Evolutionary conservation across 1,139 yeast genomes (phyloP).

Genomic region (Yarrowia galli): DNA sequence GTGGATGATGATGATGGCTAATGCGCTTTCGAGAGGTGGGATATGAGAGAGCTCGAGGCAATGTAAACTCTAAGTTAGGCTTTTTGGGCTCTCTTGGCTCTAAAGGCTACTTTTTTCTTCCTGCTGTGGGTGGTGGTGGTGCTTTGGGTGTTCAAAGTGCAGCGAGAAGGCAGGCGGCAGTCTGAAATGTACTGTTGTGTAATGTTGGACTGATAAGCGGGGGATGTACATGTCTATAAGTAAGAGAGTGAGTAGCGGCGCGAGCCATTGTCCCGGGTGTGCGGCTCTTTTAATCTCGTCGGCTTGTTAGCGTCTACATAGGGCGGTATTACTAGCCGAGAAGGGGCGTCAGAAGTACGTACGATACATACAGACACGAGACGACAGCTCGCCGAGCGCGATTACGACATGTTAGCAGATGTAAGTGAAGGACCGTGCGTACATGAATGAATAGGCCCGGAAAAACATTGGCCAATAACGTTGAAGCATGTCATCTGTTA

Average conservation of each 20-base stretch:
- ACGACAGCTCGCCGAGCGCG: no score
- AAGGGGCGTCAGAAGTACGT: conserved; percentile 1
- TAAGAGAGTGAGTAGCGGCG: neutral
- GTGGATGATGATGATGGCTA: neutral
- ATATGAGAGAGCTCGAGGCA: conserved; percentile 12
- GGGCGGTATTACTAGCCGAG: conserved; percentile 16
- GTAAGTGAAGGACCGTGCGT: neutral
- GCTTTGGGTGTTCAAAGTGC: conserved; percentile 18
- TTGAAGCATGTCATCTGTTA: conserved; percentile 15
- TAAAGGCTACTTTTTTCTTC: neutral
- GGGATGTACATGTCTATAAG: conserved; percentile 29
- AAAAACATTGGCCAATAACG: conserved; percentile 24
- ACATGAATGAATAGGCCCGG: conserved; percentile 18
- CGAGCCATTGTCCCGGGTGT: conserved; percentile 11
- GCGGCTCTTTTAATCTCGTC: conserved; percentile 27
- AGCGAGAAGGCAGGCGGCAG: conserved; percentile 27
- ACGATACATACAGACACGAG: no score
- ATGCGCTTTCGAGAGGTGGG: conserved; percentile 5
- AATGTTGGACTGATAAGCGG: conserved; percentile 26
- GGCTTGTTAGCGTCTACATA: neutral
- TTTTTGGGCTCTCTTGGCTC: conserved; percentile 20
- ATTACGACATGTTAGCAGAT: neutral
- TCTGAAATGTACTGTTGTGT: conserved; percentile 33
- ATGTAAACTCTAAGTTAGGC: conserved; percentile 26
- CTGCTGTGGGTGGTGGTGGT: neutral